phyloP scores from a whole-genome alignment of 768 basidiomycete species.

The Tylopilus rubrobrunneus region DNA sequence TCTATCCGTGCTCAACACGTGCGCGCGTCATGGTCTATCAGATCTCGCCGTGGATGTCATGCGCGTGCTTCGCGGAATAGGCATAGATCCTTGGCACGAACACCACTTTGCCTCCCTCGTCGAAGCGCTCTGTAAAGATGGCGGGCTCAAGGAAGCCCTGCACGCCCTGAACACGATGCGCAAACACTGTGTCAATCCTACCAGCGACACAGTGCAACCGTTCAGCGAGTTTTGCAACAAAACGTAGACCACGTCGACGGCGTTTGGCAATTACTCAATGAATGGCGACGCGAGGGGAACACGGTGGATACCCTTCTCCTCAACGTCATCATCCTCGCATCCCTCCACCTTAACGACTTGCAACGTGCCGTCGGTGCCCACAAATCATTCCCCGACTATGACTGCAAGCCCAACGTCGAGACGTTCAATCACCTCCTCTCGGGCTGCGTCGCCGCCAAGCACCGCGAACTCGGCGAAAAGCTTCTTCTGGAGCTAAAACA shows the following conservation, averaged over 20 bases:
- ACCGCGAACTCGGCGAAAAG: conserved; percentile 65
- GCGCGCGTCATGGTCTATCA: conserved; percentile 68
- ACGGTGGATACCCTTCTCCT: conserved; percentile 55
- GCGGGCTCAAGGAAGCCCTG: conserved; percentile 61
- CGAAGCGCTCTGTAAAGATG: conserved; percentile 62
- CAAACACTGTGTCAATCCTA: conserved; percentile 45
- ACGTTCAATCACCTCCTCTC: conserved; percentile 69
- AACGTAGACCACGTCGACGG: conserved; percentile 56
- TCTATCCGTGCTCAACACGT: conserved; percentile 64
- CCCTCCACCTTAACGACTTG: conserved; percentile 57
- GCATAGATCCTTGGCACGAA: conserved; percentile 52
- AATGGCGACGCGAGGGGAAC: conserved; percentile 50
- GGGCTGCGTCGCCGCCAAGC: conserved; percentile 55
- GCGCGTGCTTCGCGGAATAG: conserved; percentile 46
- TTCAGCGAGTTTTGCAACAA: conserved; percentile 47
- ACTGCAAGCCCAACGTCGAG: conserved; percentile 51
- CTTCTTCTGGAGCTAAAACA: conserved; percentile 66
- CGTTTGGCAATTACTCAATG: conserved; percentile 61
- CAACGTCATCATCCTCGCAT: conserved; percentile 65
- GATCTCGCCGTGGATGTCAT: conserved; percentile 67
- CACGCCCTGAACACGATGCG: conserved; percentile 58
- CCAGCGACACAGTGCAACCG: conserved; percentile 47
- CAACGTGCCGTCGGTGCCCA: conserved; percentile 78
- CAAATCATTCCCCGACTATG: conserved; percentile 54
- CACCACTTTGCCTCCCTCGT: conserved; percentile 76